Evolutionary conservation across 2,329 filamentous ascomycete genomes (phyloP).

Genomic region (Aspergillus novoparasiticus): DNA sequence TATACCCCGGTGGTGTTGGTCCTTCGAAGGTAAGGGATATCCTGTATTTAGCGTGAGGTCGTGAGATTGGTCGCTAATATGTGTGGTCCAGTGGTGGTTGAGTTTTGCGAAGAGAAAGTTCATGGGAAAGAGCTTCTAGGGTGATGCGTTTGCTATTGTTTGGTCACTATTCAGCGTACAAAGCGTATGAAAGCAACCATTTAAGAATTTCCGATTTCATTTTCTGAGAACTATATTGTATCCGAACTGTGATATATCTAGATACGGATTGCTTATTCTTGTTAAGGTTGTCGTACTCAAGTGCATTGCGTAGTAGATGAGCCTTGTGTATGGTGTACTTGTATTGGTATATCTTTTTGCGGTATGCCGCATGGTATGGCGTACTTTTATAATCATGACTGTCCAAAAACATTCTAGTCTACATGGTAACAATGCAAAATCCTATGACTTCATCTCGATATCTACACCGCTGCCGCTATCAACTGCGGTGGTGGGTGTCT

Average conservation of each 20-base stretch:
- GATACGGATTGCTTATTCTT: background rate
- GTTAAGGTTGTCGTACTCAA: background rate
- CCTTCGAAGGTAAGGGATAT: constrained; percentile 60
- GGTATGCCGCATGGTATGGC: too few relatives aligned
- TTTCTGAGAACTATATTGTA: constrained; percentile 2
- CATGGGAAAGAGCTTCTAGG: constrained; percentile 88
- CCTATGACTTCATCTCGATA: constrained; percentile 34
- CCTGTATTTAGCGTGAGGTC: background rate
- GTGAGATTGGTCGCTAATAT: constrained; percentile 13
- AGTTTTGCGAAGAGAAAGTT: constrained; percentile 99
- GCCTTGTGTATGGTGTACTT: background rate
- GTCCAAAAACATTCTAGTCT: background rate
- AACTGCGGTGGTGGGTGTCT: constrained; percentile 24
- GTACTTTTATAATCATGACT: background rate
- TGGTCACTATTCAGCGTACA: constrained; percentile 11
- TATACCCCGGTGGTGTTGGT: constrained; percentile 75
- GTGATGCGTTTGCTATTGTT: constrained; percentile 21
- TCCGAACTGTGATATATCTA: constrained; percentile 15
- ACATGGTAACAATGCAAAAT: constrained; percentile 3
- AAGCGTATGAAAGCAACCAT: constrained; percentile 21
- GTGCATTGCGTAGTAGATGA: background rate
- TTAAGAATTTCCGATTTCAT: constrained; percentile 8
- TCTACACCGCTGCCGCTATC: constrained; percentile 27
- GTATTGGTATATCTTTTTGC: background rate
- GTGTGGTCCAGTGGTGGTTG: constrained; percentile 82